Evolutionary conservation across 345 rosid genomes (phyloP).

Genomic region (Carallia pectinifolia): DNA sequence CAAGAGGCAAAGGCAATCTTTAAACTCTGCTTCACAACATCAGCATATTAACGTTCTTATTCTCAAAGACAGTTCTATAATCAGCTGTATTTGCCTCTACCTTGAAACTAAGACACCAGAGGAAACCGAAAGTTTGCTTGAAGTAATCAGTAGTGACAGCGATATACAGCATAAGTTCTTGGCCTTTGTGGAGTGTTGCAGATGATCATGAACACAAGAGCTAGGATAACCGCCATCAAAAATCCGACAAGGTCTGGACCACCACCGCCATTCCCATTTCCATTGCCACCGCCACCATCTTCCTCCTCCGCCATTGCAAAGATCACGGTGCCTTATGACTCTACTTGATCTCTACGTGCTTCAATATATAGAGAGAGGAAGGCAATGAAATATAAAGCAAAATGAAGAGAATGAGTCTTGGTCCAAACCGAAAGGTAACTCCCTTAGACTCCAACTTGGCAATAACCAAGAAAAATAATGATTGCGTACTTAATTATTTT

Average conservation of each 20-base stretch:
- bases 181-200: slow-evolving; percentile 32
- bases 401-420: no score
- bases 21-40: no score
- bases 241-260: slow-evolving; percentile 16
- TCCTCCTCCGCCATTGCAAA: slow-evolving; percentile 25
- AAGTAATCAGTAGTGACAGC: not conserved
- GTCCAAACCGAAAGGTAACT: not conserved
- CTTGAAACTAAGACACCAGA: no score
- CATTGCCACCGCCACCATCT: slow-evolving; percentile 17
- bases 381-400: not conserved
- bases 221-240: slow-evolving; percentile 34
- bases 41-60: no score
- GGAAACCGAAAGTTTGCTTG: not conserved
- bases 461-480: no score
- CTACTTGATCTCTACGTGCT: slow-evolving; percentile 10
- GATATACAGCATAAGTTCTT: not conserved
- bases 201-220: slow-evolving; percentile 38
- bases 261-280: slow-evolving; percentile 17
- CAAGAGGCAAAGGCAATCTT: no score
- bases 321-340: not conserved
- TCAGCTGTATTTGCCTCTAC: no score
- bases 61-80: no score
- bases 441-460: no score
- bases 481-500: not conserved
- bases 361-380: not conserved